Evolutionary conservation across 164 flowering plant genomes (phyloP).

Genomic region (Tinospora cordifolia): DNA sequence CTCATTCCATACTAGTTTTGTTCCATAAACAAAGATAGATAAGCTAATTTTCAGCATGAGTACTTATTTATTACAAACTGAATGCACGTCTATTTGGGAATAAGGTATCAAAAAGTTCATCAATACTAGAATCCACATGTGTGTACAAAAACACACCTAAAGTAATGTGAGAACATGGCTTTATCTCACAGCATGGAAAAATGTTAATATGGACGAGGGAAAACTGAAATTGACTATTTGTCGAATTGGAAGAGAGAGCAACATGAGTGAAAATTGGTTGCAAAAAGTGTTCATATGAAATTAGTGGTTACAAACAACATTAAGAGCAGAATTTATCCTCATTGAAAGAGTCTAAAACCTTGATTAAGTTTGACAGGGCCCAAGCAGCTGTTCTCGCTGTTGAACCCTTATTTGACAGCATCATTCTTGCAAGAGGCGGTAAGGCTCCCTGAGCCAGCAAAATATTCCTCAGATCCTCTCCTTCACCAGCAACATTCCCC

Average conservation of each 20-base stretch:
- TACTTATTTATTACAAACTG: too few relatives aligned
- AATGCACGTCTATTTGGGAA: background rate
- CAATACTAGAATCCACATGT: background rate
- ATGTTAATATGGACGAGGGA: background rate
- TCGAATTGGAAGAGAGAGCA: background rate
- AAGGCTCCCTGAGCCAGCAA: slow-evolving; percentile 90
- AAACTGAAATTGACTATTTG: background rate
- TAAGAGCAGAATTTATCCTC: background rate
- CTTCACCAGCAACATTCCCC: slow-evolving; percentile 99
- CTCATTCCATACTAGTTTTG: too few relatives aligned
- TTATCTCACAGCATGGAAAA: background rate
- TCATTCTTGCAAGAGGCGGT: slow-evolving; percentile 83
- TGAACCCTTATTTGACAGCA: slow-evolving; percentile 85
- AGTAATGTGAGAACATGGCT: background rate
- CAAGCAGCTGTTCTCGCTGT: slow-evolving; percentile 97
- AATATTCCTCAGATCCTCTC: slow-evolving; percentile 73
- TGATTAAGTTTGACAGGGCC: slow-evolving; percentile 92
- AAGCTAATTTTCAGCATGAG: too few relatives aligned
- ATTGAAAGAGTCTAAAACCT: slow-evolving; percentile 37
- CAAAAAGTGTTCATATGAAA: background rate
- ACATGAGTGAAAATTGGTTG: background rate
- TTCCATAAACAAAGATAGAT: too few relatives aligned
- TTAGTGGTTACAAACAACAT: slow-evolving; percentile 1
- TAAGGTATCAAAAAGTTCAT: background rate
- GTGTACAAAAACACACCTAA: background rate